phyloP scores from a whole-genome alignment of 768 basidiomycete genomes.

The Kwoniella dendrophila region DNA sequence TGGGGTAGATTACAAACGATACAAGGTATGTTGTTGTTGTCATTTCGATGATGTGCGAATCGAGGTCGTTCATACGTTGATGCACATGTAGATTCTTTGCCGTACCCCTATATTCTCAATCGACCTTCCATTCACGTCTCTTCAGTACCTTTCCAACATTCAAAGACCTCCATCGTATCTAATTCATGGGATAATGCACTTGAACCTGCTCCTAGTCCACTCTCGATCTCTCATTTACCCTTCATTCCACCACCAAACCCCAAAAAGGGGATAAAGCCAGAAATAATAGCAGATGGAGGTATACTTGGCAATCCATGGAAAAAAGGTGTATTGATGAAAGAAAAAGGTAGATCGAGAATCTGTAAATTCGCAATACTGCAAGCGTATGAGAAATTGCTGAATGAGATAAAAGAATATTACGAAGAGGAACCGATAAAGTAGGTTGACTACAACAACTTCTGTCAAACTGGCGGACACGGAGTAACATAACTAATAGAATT shows the following conservation, averaged over 20 bases:
- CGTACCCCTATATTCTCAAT: constrained; percentile 61
- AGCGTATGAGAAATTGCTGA: constrained; percentile 7
- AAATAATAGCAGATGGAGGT: constrained; percentile 32
- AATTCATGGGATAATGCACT: constrained; percentile 38
- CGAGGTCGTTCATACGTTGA: not conserved
- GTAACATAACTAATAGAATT: too few relatives aligned
- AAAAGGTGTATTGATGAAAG: constrained; percentile 16
- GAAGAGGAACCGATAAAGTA: too few relatives aligned
- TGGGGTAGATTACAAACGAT: constrained; percentile 61
- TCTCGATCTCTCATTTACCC: constrained; percentile 20
- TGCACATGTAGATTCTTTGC: constrained; percentile 51
- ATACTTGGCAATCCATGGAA: constrained; percentile 30
- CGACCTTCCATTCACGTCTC: constrained; percentile 67
- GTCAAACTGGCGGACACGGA: too few relatives aligned
- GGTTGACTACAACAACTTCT: too few relatives aligned
- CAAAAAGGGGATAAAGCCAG: constrained; percentile 12
- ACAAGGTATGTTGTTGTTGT: constrained; percentile 35
- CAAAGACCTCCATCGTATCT: constrained; percentile 57
- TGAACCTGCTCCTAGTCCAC: constrained; percentile 31
- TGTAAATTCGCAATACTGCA: constrained; percentile 37
- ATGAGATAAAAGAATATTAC: too few relatives aligned
- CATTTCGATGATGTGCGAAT: too few relatives aligned
- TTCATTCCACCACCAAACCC: not conserved
- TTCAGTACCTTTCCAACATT: constrained; percentile 64
- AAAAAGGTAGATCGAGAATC: constrained; percentile 30